Evolutionary conservation across 179 eudicot species (phyloP), one percentile per base, ranked within the genome.

Genomic region (Silene noctiflora): DNA sequence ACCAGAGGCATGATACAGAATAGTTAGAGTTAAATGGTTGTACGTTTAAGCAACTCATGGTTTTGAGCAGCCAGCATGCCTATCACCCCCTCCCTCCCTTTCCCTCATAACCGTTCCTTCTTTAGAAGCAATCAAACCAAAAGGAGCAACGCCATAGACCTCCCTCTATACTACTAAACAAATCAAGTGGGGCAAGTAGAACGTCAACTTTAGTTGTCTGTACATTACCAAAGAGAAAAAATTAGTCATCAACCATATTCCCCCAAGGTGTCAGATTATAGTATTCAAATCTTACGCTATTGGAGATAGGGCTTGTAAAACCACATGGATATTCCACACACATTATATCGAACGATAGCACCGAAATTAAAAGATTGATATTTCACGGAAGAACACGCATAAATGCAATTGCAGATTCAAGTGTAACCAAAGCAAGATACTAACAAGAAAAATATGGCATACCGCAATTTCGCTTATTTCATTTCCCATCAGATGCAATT

Each of bases 401-500:
- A 16, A 7, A 46, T 11, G 68, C 17, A 68, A 27, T 53, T 63
- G 46, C 51, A 19, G 29, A 56, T 42, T 14, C 12, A 63, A 19
- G 33, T 6, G 19, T 21, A 25, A n/a, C 60, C 19, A 55, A 33
- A 51, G 22, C 10, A 55, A 71, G 75, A 55, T 53, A 58, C 17
- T 0, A 17, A 58, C 31, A 13, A 66, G 39, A 46, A 11, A 62
- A 16, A 29, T 4, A 67, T 60, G 31, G 33, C 83, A 55, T 69
- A 94, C 98, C 83, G 83, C 84, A 64, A 94, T 89, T 81, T 85
- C 85, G 61, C 84, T 80, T 19, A 94, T 62, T 68, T 84, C 81
- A 75, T 94, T 94, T 76, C 96, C 97, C 91, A 80, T 85, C 77
- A 94, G 86, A 89, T 94, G 98, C 76, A 92, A 88, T 85, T 94